These are phyloP conservation scores for Phycomyces nitens DNA, from an alignment of 192 early-diverging fungal genomes.

Conservation along the genomic window DNA sequence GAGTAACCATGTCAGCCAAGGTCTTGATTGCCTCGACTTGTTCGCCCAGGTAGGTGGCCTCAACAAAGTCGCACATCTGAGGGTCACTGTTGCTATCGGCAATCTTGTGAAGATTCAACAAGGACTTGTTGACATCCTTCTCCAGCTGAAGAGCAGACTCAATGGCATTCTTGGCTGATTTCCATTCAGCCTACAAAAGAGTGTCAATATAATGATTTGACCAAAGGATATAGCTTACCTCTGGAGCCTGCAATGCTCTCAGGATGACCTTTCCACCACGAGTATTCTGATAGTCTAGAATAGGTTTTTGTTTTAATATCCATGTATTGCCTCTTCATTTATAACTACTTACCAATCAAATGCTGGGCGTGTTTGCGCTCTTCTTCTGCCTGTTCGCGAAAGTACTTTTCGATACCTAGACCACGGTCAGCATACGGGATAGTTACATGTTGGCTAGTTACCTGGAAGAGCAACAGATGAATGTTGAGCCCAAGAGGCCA, in stretches of 20 bases:
- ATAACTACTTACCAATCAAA: constrained; percentile 24
- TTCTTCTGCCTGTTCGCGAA: constrained; percentile 47
- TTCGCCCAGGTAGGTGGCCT: constrained; percentile 47
- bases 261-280: constrained; percentile 55
- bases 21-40: constrained; percentile 55
- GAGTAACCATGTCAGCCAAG: constrained; percentile 51
- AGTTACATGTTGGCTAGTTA: constrained; percentile 16
- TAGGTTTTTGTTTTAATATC: not conserved
- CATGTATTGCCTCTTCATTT: too few relatives aligned
- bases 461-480: constrained; percentile 47
- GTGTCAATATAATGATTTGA: not conserved
- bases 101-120: constrained; percentile 53
- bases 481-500: constrained; percentile 50
- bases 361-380: constrained; percentile 36
- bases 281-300: constrained; percentile 49
- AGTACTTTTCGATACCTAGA: constrained; percentile 53
- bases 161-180: constrained; percentile 54
- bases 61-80: constrained; percentile 53
- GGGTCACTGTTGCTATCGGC: constrained; percentile 50
- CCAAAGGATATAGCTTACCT: constrained; percentile 27
- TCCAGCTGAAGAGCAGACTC: constrained; percentile 56
- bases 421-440: too few relatives aligned
- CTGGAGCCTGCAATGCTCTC: constrained; percentile 48
- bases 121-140: constrained; percentile 58
- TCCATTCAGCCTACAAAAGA: constrained; percentile 44